These are phyloP conservation scores for Effrenium voratum DNA, from an alignment of 73 alveolate species.

Conservation along the genomic window DNA sequence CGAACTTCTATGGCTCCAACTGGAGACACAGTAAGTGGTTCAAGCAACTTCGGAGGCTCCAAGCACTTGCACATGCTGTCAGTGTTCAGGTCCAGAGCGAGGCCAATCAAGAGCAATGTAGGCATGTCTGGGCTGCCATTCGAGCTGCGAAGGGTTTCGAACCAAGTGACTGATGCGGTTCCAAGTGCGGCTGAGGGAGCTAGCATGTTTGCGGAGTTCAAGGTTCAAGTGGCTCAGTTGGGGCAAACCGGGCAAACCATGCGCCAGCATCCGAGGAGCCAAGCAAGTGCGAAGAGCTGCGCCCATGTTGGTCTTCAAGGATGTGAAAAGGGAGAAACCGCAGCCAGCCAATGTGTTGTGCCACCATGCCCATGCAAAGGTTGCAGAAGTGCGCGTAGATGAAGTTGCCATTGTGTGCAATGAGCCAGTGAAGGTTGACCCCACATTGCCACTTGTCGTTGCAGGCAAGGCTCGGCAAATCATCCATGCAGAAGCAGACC, in stretches of 20 bases:
- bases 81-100: neutral
- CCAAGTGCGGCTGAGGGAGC: neutral
- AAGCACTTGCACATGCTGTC: neutral
- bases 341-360: neutral
- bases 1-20: neutral
- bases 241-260: too few relatives aligned
- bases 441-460: neutral
- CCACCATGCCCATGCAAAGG: neutral
- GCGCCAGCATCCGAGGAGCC: too few relatives aligned
- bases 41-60: neutral
- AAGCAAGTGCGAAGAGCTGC: neutral
- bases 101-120: neutral
- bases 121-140: neutral
- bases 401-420: neutral
- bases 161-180: neutral
- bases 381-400: neutral
- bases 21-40: neutral
- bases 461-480: neutral
- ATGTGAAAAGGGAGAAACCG: neutral
- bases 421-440: neutral
- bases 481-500: neutral
- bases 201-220: neutral
- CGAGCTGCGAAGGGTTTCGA: neutral
- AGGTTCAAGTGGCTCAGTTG: neutral
- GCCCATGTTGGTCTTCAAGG: neutral